phyloP scores from a whole-genome alignment of 73 alveolate species.

The Paramecium caudatum region DNA sequence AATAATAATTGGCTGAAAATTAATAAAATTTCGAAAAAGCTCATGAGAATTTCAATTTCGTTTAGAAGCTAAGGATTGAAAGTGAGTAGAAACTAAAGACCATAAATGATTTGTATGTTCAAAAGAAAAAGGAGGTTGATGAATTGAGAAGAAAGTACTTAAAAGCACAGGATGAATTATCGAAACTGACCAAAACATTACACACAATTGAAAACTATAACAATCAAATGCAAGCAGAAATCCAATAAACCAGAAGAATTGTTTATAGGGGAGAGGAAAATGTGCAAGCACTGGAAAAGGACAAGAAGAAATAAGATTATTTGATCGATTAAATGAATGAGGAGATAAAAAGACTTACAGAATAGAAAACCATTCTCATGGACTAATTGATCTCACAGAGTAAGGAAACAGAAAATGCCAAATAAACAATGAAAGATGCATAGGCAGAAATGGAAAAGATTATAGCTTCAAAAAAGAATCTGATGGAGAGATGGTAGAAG shows the following conservation, averaged over 20 bases:
- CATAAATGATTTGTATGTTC: slow-evolving; percentile 82
- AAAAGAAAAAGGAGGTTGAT: slow-evolving; percentile 89
- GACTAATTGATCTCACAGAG: slow-evolving; percentile 87
- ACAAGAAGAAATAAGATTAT: slow-evolving; percentile 89
- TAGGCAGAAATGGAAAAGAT: slow-evolving; percentile 89
- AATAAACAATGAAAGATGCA: slow-evolving; percentile 93
- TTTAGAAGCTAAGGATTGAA: slow-evolving; percentile 87
- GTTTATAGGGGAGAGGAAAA: slow-evolving; percentile 97
- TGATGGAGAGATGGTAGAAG: slow-evolving; percentile 89
- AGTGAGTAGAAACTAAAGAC: slow-evolving; percentile 86
- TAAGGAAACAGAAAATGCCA: slow-evolving; percentile 93
- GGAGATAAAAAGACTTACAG: slow-evolving; percentile 89
- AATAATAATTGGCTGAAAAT: slow-evolving; percentile 91
- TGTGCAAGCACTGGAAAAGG: slow-evolving; percentile 91
- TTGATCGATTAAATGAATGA: slow-evolving; percentile 92
- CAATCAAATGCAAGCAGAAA: slow-evolving; percentile 96
- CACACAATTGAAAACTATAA: slow-evolving; percentile 96
- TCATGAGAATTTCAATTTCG: slow-evolving; percentile 90
- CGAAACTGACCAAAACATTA: slow-evolving; percentile 89
- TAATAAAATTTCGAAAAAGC: slow-evolving; percentile 89
- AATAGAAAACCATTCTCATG: slow-evolving; percentile 84
- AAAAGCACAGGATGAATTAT: slow-evolving; percentile 91
- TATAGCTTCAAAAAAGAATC: slow-evolving; percentile 87
- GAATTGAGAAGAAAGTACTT: slow-evolving; percentile 86
- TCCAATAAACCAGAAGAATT: slow-evolving; percentile 90